These are phyloP conservation scores for Priceomyces medius DNA, from an alignment of 805 yeast genomes.

Conservation along the genomic window DNA sequence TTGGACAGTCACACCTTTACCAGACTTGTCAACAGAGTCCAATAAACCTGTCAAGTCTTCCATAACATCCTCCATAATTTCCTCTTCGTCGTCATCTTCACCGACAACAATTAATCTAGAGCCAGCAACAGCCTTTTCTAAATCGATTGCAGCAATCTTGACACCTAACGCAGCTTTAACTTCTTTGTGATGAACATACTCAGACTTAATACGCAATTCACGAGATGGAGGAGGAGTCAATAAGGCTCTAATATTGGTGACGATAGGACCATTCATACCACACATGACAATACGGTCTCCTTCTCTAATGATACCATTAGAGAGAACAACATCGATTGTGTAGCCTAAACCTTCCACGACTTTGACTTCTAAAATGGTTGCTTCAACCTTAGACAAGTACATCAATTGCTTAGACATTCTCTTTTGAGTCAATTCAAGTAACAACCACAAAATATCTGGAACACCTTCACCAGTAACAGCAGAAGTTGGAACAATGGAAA, in stretches of 20 bases:
- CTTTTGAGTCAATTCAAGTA: slow-evolving; percentile 93
- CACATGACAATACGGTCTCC: slow-evolving; percentile 95
- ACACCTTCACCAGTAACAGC: slow-evolving; percentile 99
- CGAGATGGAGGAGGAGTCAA: slow-evolving; percentile 97
- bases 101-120: slow-evolving; percentile 93
- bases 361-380: slow-evolving; percentile 95
- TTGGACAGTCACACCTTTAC: slow-evolving; percentile 97
- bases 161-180: slow-evolving; percentile 99
- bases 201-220: slow-evolving; percentile 95
- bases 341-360: slow-evolving; percentile 98
- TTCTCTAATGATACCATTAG: slow-evolving; percentile 93
- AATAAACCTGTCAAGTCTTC: slow-evolving; percentile 93
- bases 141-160: slow-evolving; percentile 95
- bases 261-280: slow-evolving; percentile 98
- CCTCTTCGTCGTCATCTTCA: slow-evolving; percentile 97
- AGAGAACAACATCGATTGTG: slow-evolving; percentile 94
- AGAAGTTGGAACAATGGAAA: slow-evolving; percentile 96
- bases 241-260: slow-evolving; percentile 91
- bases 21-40: slow-evolving; percentile 92
- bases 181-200: slow-evolving; percentile 93
- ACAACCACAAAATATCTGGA: slow-evolving; percentile 94
- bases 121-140: slow-evolving; percentile 99
- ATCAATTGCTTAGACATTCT: slow-evolving; percentile 98
- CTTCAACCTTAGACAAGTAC: slow-evolving; percentile 92
- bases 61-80: slow-evolving; percentile 96